Base-by-base conservation (phyloP, 768 basidiomycete genomes). In the Antrodiella citrinella region DNA sequence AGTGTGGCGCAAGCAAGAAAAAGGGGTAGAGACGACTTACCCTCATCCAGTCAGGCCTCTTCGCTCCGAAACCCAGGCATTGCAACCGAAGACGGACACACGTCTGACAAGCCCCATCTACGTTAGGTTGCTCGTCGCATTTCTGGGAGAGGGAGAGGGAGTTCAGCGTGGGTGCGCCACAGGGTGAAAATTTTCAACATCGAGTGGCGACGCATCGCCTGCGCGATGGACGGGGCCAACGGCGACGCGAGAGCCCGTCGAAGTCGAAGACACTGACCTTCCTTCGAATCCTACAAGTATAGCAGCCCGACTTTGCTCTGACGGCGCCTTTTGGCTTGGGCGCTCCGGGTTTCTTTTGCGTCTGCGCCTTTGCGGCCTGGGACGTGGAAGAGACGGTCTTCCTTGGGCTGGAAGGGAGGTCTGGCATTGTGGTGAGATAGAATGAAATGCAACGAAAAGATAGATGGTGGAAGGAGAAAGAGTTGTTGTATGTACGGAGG, bases 231-330 rank as follows among this genome's bases (percentile, higher is more conserved):
- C 10, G 41, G 18, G 41, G 41, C 5, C 18, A 18, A 7, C 9
- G 41, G n/a, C 41, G 18, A 7, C 41, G 41, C 21, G n/a, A 22
- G 18, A 19, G 15, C 41, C 41, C 9, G 41, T 22, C 30, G 30
- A 35, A 35, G 15, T 35, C 7, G 57, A 41, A 44, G 43, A 51
- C 52, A 65, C 66, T 39, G 45, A 87, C 88, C 85, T 91, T 90
- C 60, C 88, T 76, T 57, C 89, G 79, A 38, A 91, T 87, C 60
- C 88, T 78, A 71, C 88, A 91, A 50, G 88, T 91, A 70, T 89
- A 91, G 65, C 89, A 91, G 56, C 89, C 88, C 48, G 86, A 85
- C 76, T 91, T 91, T 49, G 87, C 88, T 63, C 88, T 82, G 23
- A 84, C 78, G 49, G 85, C 82, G 64, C 84, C 87, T 74, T 89